Base-by-base conservation (phyloP, 2,329 filamentous ascomycete species). In the Bimuria novae-zelandiae region DNA sequence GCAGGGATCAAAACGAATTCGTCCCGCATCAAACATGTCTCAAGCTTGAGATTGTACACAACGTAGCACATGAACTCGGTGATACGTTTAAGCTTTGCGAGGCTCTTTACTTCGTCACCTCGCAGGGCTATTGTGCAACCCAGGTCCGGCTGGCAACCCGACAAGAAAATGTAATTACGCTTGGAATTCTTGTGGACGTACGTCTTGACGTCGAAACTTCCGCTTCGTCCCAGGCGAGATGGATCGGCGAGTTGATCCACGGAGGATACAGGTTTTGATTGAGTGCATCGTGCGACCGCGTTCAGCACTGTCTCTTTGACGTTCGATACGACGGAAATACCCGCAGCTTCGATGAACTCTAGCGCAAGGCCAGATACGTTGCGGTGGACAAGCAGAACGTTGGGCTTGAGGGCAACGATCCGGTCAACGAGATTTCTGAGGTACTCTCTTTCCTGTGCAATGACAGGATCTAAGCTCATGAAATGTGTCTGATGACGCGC, bases 21-120 rank as follows among this genome's bases (percentile, higher is more conserved):
- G 71, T 99, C 94, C 47, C 90, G 84, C 83, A 99, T 90, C 40
- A 99, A 79, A 63, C 90, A 96, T 1, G 94, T 96, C 75, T 99
- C 94, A 12, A 99, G 82, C 69, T 96, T 96, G 48, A 99, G 80
- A 65, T 97, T 99, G 75, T 99, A 99, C 11, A 97, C 92, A 17
- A 99, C 95, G 63, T 97, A 99, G 32, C 95, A 89, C 93, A 99
- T 97, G 69, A 99, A 97, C 70, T 99, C 94, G 10, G 93, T 94
- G 61, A 99, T 94, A 47, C 86, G 84, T 75, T 99, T 99, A 73
- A 99, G 86, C 63, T 87, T 89, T 1, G 85, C 80, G 16, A 99
- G 80, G 0, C 86, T 80, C 42, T 84, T 78, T 25, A 86, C 87
- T 54, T 89, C 86, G 3, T 89, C 90, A 1, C 94, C 94, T 40